phyloP scores from a whole-genome alignment of 1,284 basidiomycete genomes.

The Coriolopsis trogii region DNA sequence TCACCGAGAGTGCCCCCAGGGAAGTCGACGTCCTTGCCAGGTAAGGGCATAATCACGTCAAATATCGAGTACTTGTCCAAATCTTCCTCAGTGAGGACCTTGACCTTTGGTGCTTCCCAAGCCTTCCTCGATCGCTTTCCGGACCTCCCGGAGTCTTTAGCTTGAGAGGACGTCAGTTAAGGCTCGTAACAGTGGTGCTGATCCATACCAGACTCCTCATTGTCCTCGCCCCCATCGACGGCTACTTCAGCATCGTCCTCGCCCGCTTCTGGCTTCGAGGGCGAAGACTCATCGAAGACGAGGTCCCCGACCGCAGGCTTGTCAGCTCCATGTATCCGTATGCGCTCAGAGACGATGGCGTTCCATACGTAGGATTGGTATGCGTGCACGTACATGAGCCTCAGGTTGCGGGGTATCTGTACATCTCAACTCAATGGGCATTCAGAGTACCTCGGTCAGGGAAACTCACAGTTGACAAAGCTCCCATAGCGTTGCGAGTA shows the following conservation, averaged over 20 bases:
- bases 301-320: constrained; percentile 87
- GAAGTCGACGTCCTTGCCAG: constrained; percentile 90
- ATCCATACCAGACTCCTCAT: constrained; percentile 46
- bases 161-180: constrained; percentile 5
- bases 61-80: constrained; percentile 82
- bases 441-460: too few relatives aligned
- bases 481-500: constrained; percentile 82
- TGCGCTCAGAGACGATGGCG: constrained; percentile 90
- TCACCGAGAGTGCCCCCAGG: constrained; percentile 84
- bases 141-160: constrained; percentile 26
- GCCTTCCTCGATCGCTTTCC: constrained; percentile 46
- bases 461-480: constrained; percentile 82
- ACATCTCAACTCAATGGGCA: too few relatives aligned
- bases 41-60: constrained; percentile 95
- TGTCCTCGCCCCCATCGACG: constrained; percentile 40
- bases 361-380: constrained; percentile 99
- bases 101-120: constrained; percentile 71
- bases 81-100: constrained; percentile 77
- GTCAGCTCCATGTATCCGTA: constrained; percentile 77
- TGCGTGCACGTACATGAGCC: constrained; percentile 98
- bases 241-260: constrained; percentile 42
- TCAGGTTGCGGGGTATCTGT: constrained; percentile 92
- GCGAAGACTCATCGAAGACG: constrained; percentile 60
- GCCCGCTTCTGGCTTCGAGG: constrained; percentile 36
- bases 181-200: constrained; percentile 11